Evolutionary conservation across 2,329 filamentous ascomycete genomes (phyloP).

Genomic region (Aspergillus sp.): DNA sequence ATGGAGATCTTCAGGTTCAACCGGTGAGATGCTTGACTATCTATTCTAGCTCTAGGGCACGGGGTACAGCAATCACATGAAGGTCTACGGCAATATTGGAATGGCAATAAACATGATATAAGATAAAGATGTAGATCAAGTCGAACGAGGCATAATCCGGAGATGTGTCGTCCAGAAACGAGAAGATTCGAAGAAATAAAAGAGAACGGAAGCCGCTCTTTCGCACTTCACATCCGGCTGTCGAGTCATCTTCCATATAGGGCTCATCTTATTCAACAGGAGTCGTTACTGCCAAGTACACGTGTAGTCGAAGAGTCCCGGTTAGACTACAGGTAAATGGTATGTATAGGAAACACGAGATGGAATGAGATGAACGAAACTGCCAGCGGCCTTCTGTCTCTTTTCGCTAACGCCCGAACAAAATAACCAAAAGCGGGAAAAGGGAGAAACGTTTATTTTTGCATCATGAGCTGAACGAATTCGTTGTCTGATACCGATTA

Average conservation of each 20-base stretch:
- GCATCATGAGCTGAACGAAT: slow-evolving; percentile 93
- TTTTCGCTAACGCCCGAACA: slow-evolving; percentile 23
- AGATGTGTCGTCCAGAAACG: too few relatives aligned
- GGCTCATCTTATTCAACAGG: slow-evolving; percentile 6
- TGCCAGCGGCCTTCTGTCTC: slow-evolving; percentile 18
- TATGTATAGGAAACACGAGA: slow-evolving; percentile 10
- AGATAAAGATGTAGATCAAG: not conserved
- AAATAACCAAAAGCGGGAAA: slow-evolving; percentile 14
- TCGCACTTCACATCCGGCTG: not conserved
- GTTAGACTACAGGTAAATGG: slow-evolving; percentile 22
- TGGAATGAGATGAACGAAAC: slow-evolving; percentile 15
- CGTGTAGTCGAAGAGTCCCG: slow-evolving; percentile 8
- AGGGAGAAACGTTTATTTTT: slow-evolving; percentile 58
- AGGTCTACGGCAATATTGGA: not conserved
- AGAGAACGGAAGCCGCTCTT: not conserved
- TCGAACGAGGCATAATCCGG: not conserved
- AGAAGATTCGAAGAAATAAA: not conserved
- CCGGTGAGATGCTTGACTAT: slow-evolving; percentile 17
- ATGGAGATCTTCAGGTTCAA: slow-evolving; percentile 41
- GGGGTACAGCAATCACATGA: not conserved
- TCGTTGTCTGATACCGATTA: slow-evolving; percentile 63
- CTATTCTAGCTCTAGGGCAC: not conserved
- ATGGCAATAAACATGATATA: not conserved
- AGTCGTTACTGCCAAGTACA: slow-evolving; percentile 9
- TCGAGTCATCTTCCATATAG: not conserved